Evolutionary conservation across 75 land plant species (phyloP).

Genomic region (Chamaecyparis obtusa): DNA sequence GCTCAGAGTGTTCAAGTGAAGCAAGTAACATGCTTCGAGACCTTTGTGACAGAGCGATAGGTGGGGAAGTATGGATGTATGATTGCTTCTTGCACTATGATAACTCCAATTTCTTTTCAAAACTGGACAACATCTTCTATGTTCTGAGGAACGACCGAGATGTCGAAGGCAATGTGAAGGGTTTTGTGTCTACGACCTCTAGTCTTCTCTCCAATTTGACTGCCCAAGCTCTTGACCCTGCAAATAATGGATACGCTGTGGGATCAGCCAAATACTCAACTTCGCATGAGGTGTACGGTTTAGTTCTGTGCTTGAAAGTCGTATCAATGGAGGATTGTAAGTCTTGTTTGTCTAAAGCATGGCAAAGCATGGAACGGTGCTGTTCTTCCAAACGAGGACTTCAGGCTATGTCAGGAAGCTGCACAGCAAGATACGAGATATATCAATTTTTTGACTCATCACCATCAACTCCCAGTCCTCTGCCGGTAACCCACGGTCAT

Average conservation of each 20-base stretch:
- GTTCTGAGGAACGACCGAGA: background rate
- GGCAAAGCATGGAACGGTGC: background rate
- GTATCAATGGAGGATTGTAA: background rate
- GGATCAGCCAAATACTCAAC: background rate
- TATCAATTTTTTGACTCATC: background rate
- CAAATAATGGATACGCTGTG: background rate
- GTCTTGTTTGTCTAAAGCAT: background rate
- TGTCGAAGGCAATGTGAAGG: background rate
- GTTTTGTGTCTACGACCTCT: background rate
- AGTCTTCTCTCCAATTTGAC: background rate
- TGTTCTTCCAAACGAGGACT: background rate
- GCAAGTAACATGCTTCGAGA: too few relatives aligned
- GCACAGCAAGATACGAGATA: background rate
- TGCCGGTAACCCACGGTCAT: too few relatives aligned
- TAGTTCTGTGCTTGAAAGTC: background rate
- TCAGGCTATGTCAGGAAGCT: background rate
- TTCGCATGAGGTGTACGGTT: background rate
- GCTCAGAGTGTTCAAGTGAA: too few relatives aligned
- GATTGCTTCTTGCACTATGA: constrained; percentile 11
- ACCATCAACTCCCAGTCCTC: background rate
- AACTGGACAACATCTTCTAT: background rate
- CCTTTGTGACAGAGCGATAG: too few relatives aligned
- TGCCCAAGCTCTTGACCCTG: background rate
- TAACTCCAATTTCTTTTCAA: background rate
- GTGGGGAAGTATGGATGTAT: too few relatives aligned